Evolutionary conservation across 176 grass and related monocot species (phyloP), one percentile per base, ranked within the genome.

Genomic region (Luzula sylvatica): DNA sequence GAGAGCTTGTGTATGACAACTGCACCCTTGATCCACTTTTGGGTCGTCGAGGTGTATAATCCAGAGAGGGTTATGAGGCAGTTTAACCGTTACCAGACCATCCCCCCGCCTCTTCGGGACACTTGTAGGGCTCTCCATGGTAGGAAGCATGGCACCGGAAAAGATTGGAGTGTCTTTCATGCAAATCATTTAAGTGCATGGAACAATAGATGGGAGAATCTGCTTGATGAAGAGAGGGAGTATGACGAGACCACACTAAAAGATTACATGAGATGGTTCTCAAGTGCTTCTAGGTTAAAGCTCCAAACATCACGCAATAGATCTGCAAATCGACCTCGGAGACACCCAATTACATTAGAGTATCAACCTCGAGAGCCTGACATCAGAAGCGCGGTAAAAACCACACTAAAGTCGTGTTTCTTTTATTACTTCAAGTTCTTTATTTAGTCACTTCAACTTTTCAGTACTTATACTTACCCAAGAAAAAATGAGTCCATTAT

Each of bases 191-290:
- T 81, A 52, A 72, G 56, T 47, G 75, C 80, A 66, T 81, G 82
- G 82, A 75, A 72, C 48, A 56, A 71, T 17, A 66, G 82, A n/a
- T 67, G 61, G 5, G 71, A 76, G 20, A 71, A 77, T 17, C 61
- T 86, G 67, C 75, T 81, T 71, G 44, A 32, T 50, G 82, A 81
- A 53, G 20, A 61, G 28, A 78, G 67, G 23, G 61, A 59, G 8
- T 86, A 76, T 76, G 82, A 86, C 32, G 44, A 50, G 3, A 71
- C 76, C 32, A 76, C 82, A 75, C 80, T 80, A 48, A 70, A 86
- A 6, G 72, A 75, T 29, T 86, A 76, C 46, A 53, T 75, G 50
- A 56, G 41, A 23, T 86, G 82, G 82, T 71, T 80, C 66, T 86
- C 72, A 4, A 61, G 82, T 61, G 72, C 43, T 50, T 80, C 82